A percentile compares a stretch with the other conserved stretches of the same genome.
Evolutionary conservation across 805 yeast genomes (phyloP).

Genomic region (Yamadazyma sp.): DNA sequence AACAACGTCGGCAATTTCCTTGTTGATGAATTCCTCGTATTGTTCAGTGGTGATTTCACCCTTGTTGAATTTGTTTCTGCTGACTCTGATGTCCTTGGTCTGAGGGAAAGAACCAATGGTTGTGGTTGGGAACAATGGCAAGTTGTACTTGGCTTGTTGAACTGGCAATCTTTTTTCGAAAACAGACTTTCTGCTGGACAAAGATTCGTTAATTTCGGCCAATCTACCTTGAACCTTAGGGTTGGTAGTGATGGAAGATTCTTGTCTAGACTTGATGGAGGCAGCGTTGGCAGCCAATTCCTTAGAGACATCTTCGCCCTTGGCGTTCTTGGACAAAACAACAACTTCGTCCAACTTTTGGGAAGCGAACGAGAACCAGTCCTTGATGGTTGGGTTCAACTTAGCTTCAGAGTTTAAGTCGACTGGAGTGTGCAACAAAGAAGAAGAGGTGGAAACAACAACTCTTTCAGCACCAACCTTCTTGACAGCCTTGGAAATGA

Average conservation of each 20-base stretch:
- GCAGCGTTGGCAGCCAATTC: constrained; percentile 83
- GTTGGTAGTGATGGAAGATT: constrained; percentile 88
- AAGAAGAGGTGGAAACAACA: constrained; percentile 91
- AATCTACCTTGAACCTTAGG: constrained; percentile 86
- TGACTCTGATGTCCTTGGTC: constrained; percentile 97
- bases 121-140: constrained; percentile 99
- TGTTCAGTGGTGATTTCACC: constrained; percentile 94
- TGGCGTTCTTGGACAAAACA: constrained; percentile 79
- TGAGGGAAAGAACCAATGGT: constrained; percentile 99
- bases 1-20: constrained; percentile 93
- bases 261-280: constrained; percentile 80
- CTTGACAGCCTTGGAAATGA: constrained; percentile 79
- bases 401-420: constrained; percentile 91
- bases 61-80: constrained; percentile 97
- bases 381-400: constrained; percentile 86
- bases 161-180: constrained; percentile 85
- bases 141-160: constrained; percentile 84
- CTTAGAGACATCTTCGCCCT: constrained; percentile 77
- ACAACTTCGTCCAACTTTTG: constrained; percentile 95
- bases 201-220: constrained; percentile 69
- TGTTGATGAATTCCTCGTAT: constrained; percentile 93
- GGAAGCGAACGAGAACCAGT: constrained; percentile 98
- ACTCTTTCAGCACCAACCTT: constrained; percentile 86
- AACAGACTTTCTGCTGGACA: constrained; percentile 80
- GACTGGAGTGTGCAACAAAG: constrained; percentile 97